phyloP scores from a whole-genome alignment of 2,329 filamentous ascomycete genomes.

The Talaromyces funiculosus region DNA sequence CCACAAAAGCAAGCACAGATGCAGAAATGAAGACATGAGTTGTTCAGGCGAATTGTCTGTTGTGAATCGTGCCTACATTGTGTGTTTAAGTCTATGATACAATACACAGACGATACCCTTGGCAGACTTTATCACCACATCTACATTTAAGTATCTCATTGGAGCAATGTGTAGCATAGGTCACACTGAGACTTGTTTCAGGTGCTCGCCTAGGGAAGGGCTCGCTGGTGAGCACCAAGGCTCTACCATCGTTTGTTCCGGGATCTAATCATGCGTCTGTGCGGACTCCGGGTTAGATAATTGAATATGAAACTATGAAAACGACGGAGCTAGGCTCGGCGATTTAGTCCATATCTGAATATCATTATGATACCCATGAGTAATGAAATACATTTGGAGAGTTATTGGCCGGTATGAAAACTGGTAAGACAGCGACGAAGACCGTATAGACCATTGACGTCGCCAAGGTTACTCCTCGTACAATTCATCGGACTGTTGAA shows the following conservation, averaged over 20 bases:
- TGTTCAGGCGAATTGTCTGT: no score
- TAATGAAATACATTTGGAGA: background rate
- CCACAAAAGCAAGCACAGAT: conserved; percentile 16
- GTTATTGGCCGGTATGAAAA: background rate
- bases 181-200: background rate
- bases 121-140: background rate
- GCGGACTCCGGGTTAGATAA: background rate
- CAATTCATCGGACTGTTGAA: background rate
- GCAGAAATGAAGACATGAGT: conserved; percentile 24
- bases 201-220: background rate
- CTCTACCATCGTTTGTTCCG: background rate
- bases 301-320: background rate
- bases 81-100: background rate
- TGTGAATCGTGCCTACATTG: no score
- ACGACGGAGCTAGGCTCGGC: background rate
- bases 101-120: background rate
- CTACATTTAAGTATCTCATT: background rate
- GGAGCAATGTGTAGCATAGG: background rate
- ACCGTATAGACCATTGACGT: background rate
- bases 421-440: background rate
- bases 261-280: background rate
- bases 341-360: background rate
- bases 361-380: background rate
- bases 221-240: background rate
- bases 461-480: background rate